A percentile compares a stretch with the other conserved stretches of the same genome.
phyloP scores from a whole-genome alignment of 2,329 filamentous ascomycete genomes.

The Cladophialophora immunda region DNA sequence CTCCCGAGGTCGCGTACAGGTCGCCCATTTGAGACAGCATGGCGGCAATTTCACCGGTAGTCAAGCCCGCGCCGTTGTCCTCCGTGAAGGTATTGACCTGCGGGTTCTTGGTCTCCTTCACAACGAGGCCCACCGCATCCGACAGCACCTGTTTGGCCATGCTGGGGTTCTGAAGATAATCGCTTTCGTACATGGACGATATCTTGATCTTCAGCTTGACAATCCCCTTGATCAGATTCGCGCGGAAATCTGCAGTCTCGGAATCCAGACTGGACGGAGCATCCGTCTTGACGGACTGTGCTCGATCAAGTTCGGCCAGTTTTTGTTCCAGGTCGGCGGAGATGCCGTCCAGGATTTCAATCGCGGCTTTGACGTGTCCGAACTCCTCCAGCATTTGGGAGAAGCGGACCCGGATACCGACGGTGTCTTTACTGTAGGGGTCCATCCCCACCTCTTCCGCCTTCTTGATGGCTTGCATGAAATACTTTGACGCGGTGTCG shows the following conservation, averaged over 20 bases:
- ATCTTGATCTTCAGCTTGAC: constrained; percentile 71
- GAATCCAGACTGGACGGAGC: background rate
- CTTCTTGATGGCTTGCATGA: constrained; percentile 77
- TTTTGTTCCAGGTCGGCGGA: constrained; percentile 70
- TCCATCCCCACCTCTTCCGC: constrained; percentile 80
- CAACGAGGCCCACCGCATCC: constrained; percentile 80
- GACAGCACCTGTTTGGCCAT: constrained; percentile 78
- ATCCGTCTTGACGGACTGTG: background rate
- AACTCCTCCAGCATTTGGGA: constrained; percentile 82
- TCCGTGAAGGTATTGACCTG: constrained; percentile 67
- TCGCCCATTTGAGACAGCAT: constrained; percentile 41
- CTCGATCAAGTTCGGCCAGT: constrained; percentile 53
- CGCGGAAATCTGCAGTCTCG: constrained; percentile 21
- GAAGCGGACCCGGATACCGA: constrained; percentile 86
- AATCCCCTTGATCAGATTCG: constrained; percentile 35
- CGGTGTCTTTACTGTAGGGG: constrained; percentile 87
- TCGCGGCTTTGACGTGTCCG: constrained; percentile 72
- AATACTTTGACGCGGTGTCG: constrained; percentile 81
- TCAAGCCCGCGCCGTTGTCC: constrained; percentile 49
- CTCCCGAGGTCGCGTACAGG: constrained; percentile 39
- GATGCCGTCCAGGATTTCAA: constrained; percentile 80
- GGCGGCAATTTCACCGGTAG: constrained; percentile 49
- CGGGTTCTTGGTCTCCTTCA: constrained; percentile 77
- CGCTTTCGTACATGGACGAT: constrained; percentile 80
- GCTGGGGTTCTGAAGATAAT: constrained; percentile 76